phyloP scores from a whole-genome alignment of 1,284 basidiomycete genomes.

The Sanghuangporus baumii region DNA sequence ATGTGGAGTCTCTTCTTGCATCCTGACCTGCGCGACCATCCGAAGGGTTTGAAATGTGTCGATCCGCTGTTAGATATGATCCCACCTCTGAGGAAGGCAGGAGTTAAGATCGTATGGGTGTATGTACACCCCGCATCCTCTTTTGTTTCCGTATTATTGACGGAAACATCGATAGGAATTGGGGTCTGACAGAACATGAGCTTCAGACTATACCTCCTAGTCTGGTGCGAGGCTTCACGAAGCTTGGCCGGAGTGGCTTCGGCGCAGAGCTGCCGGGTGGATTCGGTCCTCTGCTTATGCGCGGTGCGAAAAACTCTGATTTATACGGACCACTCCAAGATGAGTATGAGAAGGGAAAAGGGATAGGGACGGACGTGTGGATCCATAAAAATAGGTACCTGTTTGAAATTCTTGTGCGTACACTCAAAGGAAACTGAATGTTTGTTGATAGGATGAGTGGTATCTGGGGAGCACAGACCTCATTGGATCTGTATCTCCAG shows the following conservation, averaged over 20 bases:
- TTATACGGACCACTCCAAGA: slow-evolving; percentile 57
- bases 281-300: slow-evolving; percentile 58
- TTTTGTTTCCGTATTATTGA: slow-evolving; percentile 2
- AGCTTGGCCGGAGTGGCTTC: slow-evolving; percentile 46
- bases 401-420: neutral
- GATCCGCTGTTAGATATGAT: slow-evolving; percentile 47
- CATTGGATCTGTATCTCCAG: slow-evolving; percentile 54
- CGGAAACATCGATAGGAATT: slow-evolving; percentile 42
- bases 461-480: slow-evolving; percentile 56
- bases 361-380: slow-evolving; percentile 58
- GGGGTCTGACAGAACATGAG: slow-evolving; percentile 63
- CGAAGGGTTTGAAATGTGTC: slow-evolving; percentile 52
- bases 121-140: slow-evolving; percentile 27
- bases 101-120: slow-evolving; percentile 63
- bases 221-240: slow-evolving; percentile 45
- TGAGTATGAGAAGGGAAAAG: slow-evolving; percentile 46
- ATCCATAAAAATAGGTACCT: slow-evolving; percentile 64
- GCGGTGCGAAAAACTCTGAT: slow-evolving; percentile 47
- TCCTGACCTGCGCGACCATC: slow-evolving; percentile 51
- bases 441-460: slow-evolving; percentile 50
- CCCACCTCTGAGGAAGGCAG: slow-evolving; percentile 44
- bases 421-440: neutral
- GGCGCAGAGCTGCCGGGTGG: slow-evolving; percentile 48
- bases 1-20: slow-evolving; percentile 55
- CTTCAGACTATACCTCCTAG: slow-evolving; percentile 57